Evolutionary conservation across 1,284 basidiomycete genomes (phyloP), one percentile per base, ranked within the genome.

Genomic region (Flammula alnicola): DNA sequence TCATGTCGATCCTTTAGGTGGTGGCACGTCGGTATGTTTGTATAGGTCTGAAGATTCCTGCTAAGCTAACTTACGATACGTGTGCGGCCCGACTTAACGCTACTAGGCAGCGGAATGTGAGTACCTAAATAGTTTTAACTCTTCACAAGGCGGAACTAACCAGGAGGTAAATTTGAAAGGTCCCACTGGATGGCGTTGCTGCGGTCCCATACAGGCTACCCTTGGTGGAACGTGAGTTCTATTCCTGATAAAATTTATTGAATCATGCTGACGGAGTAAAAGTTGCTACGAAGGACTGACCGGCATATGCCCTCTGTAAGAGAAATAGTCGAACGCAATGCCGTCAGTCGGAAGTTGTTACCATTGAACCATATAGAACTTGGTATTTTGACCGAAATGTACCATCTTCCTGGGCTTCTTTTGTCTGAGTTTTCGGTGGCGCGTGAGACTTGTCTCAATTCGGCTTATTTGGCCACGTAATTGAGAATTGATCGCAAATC

Each of bases 171-270:
- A n/a, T 11, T 44, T 17, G 25, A 35, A 25, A 43, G 35, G 35
- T 32, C 35, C 35, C 16, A 14, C 23, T 37, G 41, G 41, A 22
- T 49, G 20, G 32, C 47, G 40, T n/a, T 48, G 47, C 39, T 48
- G 38, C 36, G 38, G 32, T 9, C 40, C 38, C 25, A 36, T 42
- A 5, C 3, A 22, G 8, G 47, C 27, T 9, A 14, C 10, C 4
- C 19, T 35, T 41, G 47, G 38, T 12, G 38, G 47, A 42, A 48
- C 47, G 38, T 43, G 40, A 22, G 6, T 1, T 38, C 14, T 17
- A 20, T 39, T 25, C 6, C 14, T 20, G 7, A 23, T 10, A 4
- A 30, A 12, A n/a, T 10, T 27, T 2, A 9, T 33, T n/a, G 12
- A 11, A 35, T 27, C 3, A n/a, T 36, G 5, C 31, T 39, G 20